These are phyloP conservation scores for Antarctomyces pellizariae DNA, from an alignment of 495 filamentous ascomycete genomes.

Conservation along the genomic window DNA sequence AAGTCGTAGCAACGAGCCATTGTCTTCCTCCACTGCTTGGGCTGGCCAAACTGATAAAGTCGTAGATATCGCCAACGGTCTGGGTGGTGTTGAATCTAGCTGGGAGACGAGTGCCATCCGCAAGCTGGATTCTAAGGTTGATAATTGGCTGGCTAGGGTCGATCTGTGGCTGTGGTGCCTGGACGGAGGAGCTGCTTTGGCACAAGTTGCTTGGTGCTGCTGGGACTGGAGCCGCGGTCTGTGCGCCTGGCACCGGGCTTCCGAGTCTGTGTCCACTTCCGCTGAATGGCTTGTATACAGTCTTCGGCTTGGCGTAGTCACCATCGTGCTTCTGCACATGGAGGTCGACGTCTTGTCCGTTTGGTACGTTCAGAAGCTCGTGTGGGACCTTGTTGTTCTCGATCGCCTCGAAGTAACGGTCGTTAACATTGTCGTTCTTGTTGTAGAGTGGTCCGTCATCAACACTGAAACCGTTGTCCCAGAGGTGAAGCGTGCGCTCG, in stretches of 20 bases:
- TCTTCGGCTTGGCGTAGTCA: conserved; percentile 61
- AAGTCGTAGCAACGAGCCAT: conserved; percentile 84
- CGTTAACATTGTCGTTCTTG: conserved; percentile 73
- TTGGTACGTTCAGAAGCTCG: conserved; percentile 67
- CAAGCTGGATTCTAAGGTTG: conserved; percentile 69
- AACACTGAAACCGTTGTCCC: conserved; percentile 84
- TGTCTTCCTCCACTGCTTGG: conserved; percentile 29
- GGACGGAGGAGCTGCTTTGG: conserved; percentile 17
- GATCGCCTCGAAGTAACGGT: conserved; percentile 61
- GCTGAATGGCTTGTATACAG: conserved; percentile 67
- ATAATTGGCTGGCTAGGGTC: conserved; percentile 59
- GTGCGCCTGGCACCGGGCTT: conserved; percentile 57
- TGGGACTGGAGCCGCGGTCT: conserved; percentile 14
- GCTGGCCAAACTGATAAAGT: conserved; percentile 52
- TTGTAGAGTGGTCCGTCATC: conserved; percentile 82
- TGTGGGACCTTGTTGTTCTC: conserved; percentile 68
- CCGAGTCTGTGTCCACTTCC: conserved; percentile 74
- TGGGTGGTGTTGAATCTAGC: conserved; percentile 83
- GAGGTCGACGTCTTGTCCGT: conserved; percentile 74
- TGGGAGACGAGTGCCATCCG: conserved; percentile 65
- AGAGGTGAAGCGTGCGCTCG: conserved; percentile 57
- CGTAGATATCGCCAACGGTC: conserved; percentile 78
- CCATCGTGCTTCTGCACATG: conserved; percentile 70
- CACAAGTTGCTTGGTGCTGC: conserved; percentile 15
- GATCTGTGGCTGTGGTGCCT: conserved; percentile 26